A percentile compares a stretch with the other conserved stretches of the same genome.
phyloP scores from a whole-genome alignment of 331 rosid species.

The Spiraea crenata region DNA sequence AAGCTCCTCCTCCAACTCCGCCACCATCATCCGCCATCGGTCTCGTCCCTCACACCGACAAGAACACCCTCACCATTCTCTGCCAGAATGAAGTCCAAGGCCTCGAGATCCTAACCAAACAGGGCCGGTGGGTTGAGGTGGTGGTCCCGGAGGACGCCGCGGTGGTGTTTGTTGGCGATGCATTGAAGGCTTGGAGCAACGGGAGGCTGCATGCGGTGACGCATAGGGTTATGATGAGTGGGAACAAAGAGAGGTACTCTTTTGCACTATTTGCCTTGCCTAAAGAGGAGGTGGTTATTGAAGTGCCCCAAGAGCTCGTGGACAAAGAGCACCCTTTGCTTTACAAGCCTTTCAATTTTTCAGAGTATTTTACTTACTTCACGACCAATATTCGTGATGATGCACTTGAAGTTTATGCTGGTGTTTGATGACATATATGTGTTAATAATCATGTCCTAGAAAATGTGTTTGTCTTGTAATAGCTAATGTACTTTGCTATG shows the following conservation, averaged over 20 bases:
- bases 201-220: slow-evolving; percentile 45
- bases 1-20: slow-evolving; percentile 17
- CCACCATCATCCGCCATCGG: slow-evolving; percentile 5
- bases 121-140: slow-evolving; percentile 43
- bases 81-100: slow-evolving; percentile 56
- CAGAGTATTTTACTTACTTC: slow-evolving; percentile 26
- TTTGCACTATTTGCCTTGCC: slow-evolving; percentile 37
- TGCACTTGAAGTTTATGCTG: slow-evolving; percentile 41
- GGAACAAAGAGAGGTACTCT: slow-evolving; percentile 38
- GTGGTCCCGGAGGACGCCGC: slow-evolving; percentile 31
- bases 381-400: slow-evolving; percentile 23
- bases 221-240: slow-evolving; percentile 49
- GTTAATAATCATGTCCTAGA: not conserved
- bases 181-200: slow-evolving; percentile 61
- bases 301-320: slow-evolving; percentile 45
- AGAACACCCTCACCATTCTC: slow-evolving; percentile 31
- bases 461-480: not conserved
- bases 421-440: slow-evolving; percentile 18
- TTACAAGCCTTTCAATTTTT: slow-evolving; percentile 38
- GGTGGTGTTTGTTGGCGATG: slow-evolving; percentile 40
- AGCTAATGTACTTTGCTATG: too few relatives aligned
- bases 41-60: slow-evolving; percentile 51
- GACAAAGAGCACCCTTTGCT: slow-evolving; percentile 48
- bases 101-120: slow-evolving; percentile 40
- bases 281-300: slow-evolving; percentile 25